Evolutionary conservation across 2,329 filamentous ascomycete genomes (phyloP).

Genomic region (Neofusicoccum kwambonambiense): DNA sequence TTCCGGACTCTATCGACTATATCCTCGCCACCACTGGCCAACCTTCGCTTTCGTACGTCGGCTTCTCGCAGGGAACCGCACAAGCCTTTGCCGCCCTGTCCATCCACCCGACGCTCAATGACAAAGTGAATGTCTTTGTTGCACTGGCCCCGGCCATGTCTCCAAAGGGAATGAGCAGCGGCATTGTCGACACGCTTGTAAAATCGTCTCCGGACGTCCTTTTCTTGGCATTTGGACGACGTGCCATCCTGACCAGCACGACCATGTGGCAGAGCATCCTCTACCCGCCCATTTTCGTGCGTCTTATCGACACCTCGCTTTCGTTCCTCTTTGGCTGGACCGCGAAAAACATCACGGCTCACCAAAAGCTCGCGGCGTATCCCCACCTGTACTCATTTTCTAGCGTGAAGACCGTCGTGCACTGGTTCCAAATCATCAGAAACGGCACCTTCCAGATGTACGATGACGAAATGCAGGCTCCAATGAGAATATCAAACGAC

Average conservation of each 20-base stretch:
- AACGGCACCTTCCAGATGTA: constrained; percentile 98
- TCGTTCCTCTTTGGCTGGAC: constrained; percentile 88
- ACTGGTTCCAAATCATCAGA: constrained; percentile 99
- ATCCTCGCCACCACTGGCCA: constrained; percentile 81
- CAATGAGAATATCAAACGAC: constrained; percentile 66
- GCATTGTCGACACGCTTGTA: constrained; percentile 86
- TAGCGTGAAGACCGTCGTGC: constrained; percentile 93
- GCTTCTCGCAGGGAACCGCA: constrained; percentile 94
- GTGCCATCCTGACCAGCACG: constrained; percentile 85
- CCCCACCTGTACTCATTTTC: constrained; percentile 96
- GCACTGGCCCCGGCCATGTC: constrained; percentile 96
- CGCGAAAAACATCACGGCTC: constrained; percentile 75
- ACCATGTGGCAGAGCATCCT: constrained; percentile 97
- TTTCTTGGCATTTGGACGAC: constrained; percentile 87
- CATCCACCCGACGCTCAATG: constrained; percentile 87
- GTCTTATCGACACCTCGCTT: constrained; percentile 78
- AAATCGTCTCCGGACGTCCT: constrained; percentile 91
- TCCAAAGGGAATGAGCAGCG: constrained; percentile 83
- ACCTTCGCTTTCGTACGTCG: constrained; percentile 86
- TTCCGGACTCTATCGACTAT: constrained; percentile 91
- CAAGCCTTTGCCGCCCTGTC: constrained; percentile 93
- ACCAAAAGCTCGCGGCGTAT: constrained; percentile 93
- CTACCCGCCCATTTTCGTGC: constrained; percentile 90
- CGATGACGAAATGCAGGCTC: constrained; percentile 86
- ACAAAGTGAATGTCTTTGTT: constrained; percentile 93